Base-by-base conservation (phyloP, 1,284 basidiomycete species). In the Puccinia horiana region DNA sequence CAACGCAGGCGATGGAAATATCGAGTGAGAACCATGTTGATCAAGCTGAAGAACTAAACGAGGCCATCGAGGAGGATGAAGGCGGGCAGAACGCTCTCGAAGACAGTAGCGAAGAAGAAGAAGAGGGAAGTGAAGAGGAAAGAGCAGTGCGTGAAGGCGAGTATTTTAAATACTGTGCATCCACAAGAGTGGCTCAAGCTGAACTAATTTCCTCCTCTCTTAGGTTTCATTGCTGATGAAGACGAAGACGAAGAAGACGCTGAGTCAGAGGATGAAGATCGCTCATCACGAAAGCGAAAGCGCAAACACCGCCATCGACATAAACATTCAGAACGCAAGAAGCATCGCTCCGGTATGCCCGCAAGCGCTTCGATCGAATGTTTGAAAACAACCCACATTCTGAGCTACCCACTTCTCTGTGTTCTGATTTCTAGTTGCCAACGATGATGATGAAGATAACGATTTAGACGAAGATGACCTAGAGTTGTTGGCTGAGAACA, bases 401-500 rank as follows among this genome's bases (percentile, higher is more conserved):
- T 72, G 58, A 49, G 26, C 54, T 67, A 20, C 32, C 2, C 16
- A 14, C 40, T 49, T 37, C 12, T n/a, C n/a, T 29, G 9, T 42
- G 32, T 32, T 61, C 6, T 65, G 47, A 29, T 40, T 37, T 65
- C n/a, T 44, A 82, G 80, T 42, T 69, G 56, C 70, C 18, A 76
- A 49, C 37, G 80, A 82, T 32, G 79, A 81, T 82, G 91, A 87
- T 82, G 87, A 92, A 40, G 91, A 92, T 83, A 93, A 89, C 44
- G 89, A 89, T n/a, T 88, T 98, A 65, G 95, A 97, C 84, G 96
- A 98, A 79, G 97, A 99, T 85, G 97, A 99, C 86, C 88, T 99
- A 78, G 96, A 96, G 77, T 90, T 99, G 12, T 87, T 99, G 32
- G 94, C 94, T 86, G 97, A 99, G 89, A 99, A 98, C 85, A 95